Evolutionary conservation across 345 rosid species (phyloP).

Genomic region (Sisymbrium altissimum): DNA sequence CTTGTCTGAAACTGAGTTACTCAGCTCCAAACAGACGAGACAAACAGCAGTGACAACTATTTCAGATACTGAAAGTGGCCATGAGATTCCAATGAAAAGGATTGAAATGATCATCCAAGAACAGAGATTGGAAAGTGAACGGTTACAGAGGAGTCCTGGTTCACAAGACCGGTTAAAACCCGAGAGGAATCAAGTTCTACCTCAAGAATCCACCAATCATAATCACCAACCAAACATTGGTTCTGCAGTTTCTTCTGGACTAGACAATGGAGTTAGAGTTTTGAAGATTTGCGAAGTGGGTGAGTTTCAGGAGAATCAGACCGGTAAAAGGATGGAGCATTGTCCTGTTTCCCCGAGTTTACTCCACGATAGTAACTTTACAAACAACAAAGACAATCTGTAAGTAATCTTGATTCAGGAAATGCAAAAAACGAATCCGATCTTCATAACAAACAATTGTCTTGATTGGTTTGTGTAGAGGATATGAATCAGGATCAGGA

Average conservation of each 20-base stretch:
- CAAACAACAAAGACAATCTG: constrained; percentile 67
- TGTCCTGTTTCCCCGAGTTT: constrained; percentile 78
- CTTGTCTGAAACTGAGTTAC: constrained; percentile 48
- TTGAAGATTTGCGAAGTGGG: constrained; percentile 51
- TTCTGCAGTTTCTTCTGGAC: constrained; percentile 41
- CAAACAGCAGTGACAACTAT: constrained; percentile 30
- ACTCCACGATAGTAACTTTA: constrained; percentile 57
- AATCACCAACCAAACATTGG: constrained; percentile 40
- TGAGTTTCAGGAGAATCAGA: constrained; percentile 47
- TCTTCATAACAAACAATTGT: not conserved
- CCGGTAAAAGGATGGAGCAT: constrained; percentile 44
- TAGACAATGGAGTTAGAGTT: constrained; percentile 56
- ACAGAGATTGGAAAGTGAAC: constrained; percentile 84
- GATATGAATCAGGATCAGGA: constrained; percentile 72
- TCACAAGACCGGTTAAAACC: constrained; percentile 61
- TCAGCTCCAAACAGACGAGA: constrained; percentile 33
- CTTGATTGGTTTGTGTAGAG: constrained; percentile 41
- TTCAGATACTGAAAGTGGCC: constrained; percentile 39
- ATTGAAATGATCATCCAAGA: constrained; percentile 87
- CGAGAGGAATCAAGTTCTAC: constrained; percentile 82
- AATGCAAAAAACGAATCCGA: not conserved
- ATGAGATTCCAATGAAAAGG: constrained; percentile 75
- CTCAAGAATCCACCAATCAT: constrained; percentile 57
- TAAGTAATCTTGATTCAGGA: constrained; percentile 43
- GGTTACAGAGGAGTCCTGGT: constrained; percentile 77